Percentiles rank a stretch among this genome's conserved stretches.
Conservation (phyloP, 805 yeast genomes). For the Metschnikowia rubicola region DNA sequence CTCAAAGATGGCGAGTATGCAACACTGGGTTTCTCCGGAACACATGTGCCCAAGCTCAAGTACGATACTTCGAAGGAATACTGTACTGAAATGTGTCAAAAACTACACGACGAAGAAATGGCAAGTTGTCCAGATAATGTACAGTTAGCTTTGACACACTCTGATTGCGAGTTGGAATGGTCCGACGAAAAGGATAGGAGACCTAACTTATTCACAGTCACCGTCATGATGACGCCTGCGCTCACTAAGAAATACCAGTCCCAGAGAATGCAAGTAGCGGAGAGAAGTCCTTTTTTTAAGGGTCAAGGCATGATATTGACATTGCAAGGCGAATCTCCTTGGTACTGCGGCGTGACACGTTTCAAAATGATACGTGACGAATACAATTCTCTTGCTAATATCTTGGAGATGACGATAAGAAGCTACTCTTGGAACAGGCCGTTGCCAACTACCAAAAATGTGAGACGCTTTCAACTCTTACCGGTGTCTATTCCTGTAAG, state of each 20-base stretch:
- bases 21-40: too few relatives aligned
- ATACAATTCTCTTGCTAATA: neutral
- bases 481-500: neutral
- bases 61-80: neutral
- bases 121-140: neutral
- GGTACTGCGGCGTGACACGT: neutral
- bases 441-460: neutral
- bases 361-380: neutral
- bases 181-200: neutral
- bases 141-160: neutral
- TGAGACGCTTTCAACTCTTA: neutral
- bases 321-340: neutral
- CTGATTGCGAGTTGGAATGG: neutral
- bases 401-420: neutral
- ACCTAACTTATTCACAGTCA: neutral
- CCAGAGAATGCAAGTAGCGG: neutral
- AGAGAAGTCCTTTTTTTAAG: neutral
- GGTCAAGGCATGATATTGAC: conserved; percentile 2
- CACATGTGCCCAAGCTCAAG: neutral
- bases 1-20: too few relatives aligned
- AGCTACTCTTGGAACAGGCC: neutral
- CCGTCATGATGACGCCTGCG: neutral
- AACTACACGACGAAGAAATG: neutral
- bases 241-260: neutral
- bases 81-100: neutral